A percentile compares a stretch with the other conserved stretches of the same genome.
Conservation (phyloP, 116 monocot genomes). For the Papilionanthe hybrid region DNA sequence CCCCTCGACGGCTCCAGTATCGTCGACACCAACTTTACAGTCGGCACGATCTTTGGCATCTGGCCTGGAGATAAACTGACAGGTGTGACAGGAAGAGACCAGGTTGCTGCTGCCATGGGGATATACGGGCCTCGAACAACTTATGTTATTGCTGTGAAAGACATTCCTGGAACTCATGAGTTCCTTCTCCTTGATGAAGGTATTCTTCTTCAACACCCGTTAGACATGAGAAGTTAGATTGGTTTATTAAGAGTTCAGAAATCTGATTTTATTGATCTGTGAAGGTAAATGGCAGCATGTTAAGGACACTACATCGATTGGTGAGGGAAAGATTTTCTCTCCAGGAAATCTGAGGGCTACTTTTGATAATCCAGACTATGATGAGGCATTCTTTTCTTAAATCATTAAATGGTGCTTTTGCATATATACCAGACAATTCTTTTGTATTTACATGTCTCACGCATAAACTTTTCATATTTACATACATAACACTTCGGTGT, state of each 20-base stretch:
- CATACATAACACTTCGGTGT: too few relatives aligned
- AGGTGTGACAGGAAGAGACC: slow-evolving; percentile 73
- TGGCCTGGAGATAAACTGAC: slow-evolving; percentile 94
- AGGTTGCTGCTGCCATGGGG: slow-evolving; percentile 95
- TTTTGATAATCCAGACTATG: slow-evolving; percentile 77
- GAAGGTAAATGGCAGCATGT: slow-evolving; percentile 97
- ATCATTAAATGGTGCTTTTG: too few relatives aligned
- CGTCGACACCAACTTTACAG: slow-evolving; percentile 97
- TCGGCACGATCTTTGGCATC: slow-evolving; percentile 96
- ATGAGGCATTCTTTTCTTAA: slow-evolving; percentile 32
- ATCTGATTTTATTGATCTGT: background rate
- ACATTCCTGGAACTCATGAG: slow-evolving; percentile 86
- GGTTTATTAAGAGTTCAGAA: background rate
- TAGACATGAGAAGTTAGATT: background rate
- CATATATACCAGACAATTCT: too few relatives aligned
- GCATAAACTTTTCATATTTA: too few relatives aligned
- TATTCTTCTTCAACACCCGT: slow-evolving; percentile 1
- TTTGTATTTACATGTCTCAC: too few relatives aligned
- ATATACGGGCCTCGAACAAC: slow-evolving; percentile 98
- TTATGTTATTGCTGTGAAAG: slow-evolving; percentile 85
- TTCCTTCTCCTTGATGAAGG: slow-evolving; percentile 98
- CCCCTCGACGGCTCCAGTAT: slow-evolving; percentile 97
- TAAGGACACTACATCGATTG: slow-evolving; percentile 87
- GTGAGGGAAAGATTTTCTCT: slow-evolving; percentile 98
- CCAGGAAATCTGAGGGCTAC: slow-evolving; percentile 96